Evolutionary conservation across 192 early-diverging fungal genomes (phyloP).

Genomic region (Phycomyces blakesleeanus): DNA sequence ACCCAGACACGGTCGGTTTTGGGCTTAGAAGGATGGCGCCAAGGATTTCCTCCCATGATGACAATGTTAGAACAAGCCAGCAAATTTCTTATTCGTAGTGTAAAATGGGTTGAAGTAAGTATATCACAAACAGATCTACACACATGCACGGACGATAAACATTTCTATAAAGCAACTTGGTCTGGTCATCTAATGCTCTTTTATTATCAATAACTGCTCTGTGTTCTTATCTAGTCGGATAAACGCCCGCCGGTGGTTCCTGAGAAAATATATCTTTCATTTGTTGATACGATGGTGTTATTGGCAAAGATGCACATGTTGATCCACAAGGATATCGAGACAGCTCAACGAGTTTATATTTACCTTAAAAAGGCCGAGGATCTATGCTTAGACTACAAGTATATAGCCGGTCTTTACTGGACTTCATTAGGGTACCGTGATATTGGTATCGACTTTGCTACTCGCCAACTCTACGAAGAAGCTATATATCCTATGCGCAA

Average conservation of each 20-base stretch:
- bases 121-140: too few relatives aligned
- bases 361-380: constrained; percentile 29
- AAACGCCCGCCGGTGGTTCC: not conserved
- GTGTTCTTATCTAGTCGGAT: not conserved
- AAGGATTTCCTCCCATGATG: too few relatives aligned
- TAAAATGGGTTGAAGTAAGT: too few relatives aligned
- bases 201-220: not conserved
- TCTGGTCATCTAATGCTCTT: not conserved
- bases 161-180: not conserved
- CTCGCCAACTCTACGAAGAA: constrained; percentile 15
- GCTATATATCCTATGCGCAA: constrained; percentile 39
- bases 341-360: constrained; percentile 23
- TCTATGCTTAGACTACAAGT: constrained; percentile 23
- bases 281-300: constrained; percentile 28
- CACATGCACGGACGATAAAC: too few relatives aligned
- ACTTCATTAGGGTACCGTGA: constrained; percentile 50
- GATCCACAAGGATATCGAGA: constrained; percentile 3
- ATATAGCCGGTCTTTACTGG: constrained; percentile 44
- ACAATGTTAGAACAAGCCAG: too few relatives aligned
- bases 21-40: not conserved
- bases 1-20: not conserved
- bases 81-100: too few relatives aligned
- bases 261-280: constrained; percentile 5
- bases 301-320: constrained; percentile 23
- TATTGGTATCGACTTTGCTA: constrained; percentile 41